phyloP scores from a whole-genome alignment of 495 filamentous ascomycete genomes.

The Penicillium samsonianum region DNA sequence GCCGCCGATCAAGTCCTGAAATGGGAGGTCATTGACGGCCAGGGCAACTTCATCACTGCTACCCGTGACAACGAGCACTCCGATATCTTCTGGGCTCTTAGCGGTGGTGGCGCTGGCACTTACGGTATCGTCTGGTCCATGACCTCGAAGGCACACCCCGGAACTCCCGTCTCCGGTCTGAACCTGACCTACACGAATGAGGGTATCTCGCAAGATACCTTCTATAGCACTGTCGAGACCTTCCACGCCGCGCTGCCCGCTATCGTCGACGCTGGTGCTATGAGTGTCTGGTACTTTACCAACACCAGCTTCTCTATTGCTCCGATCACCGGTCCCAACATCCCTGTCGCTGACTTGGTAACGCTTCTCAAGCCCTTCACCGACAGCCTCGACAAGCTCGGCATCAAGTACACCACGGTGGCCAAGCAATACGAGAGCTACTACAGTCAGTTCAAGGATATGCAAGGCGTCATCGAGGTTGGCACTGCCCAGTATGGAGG shows the following conservation, averaged over 20 bases:
- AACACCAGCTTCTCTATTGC: constrained; percentile 48
- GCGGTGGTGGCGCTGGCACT: constrained; percentile 64
- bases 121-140: constrained; percentile 62
- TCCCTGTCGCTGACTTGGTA: constrained; percentile 30
- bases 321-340: constrained; percentile 39
- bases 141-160: constrained; percentile 48
- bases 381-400: constrained; percentile 28
- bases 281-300: constrained; percentile 52
- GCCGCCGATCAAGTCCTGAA: constrained; percentile 64
- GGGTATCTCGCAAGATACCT: constrained; percentile 39
- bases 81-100: constrained; percentile 69
- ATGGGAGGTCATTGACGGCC: constrained; percentile 59
- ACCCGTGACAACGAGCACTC: constrained; percentile 54
- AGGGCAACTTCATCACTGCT: constrained; percentile 50
- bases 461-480: constrained; percentile 40
- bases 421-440: constrained; percentile 43
- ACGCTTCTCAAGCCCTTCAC: constrained; percentile 35
- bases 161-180: constrained; percentile 35
- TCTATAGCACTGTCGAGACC: constrained; percentile 41
- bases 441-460: constrained; percentile 46
- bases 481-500: constrained; percentile 56
- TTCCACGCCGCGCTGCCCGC: constrained; percentile 44
- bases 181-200: constrained; percentile 34
- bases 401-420: constrained; percentile 30
- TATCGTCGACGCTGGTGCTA: constrained; percentile 55